phyloP scores from a whole-genome alignment of 208 protist species.

The Wallacemonas sp. region DNA sequence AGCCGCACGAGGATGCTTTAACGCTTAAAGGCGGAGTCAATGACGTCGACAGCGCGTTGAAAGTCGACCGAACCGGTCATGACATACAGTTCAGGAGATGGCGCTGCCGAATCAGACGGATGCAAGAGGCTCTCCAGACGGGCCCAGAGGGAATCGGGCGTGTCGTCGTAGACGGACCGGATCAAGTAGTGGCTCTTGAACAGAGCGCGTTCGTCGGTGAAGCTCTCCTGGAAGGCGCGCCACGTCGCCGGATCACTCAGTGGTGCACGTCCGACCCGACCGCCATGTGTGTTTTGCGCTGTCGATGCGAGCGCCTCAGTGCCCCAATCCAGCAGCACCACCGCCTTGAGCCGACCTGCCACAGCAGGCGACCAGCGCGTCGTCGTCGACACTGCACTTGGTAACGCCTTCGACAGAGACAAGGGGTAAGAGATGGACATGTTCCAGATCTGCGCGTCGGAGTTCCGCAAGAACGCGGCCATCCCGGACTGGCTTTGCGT shows the following conservation, averaged over 20 bases:
- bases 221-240: neutral
- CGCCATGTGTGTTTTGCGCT: neutral
- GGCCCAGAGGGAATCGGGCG: slow-evolving; percentile 2
- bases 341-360: slow-evolving; percentile 35
- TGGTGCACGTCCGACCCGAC: slow-evolving; percentile 7
- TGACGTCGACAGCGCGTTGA: neutral
- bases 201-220: slow-evolving; percentile 14
- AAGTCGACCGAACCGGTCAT: slow-evolving; percentile 17
- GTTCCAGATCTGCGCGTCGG: slow-evolving; percentile 48
- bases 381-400: neutral
- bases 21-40: neutral
- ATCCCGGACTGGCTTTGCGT: slow-evolving; percentile 17
- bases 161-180: slow-evolving; percentile 13
- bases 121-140: neutral
- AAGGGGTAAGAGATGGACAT: slow-evolving; percentile 45
- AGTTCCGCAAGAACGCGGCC: slow-evolving; percentile 41
- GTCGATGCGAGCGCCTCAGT: slow-evolving; percentile 21
- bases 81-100: slow-evolving; percentile 3
- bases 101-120: neutral
- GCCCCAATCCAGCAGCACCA: slow-evolving; percentile 70
- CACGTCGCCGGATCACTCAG: slow-evolving; percentile 8
- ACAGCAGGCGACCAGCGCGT: slow-evolving; percentile 42
- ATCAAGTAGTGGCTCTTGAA: slow-evolving; percentile 17
- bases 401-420: slow-evolving; percentile 39
- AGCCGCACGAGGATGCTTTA: neutral